Base-by-base conservation (phyloP, 139 green algal species). In the Klebsormidium nitens region DNA sequence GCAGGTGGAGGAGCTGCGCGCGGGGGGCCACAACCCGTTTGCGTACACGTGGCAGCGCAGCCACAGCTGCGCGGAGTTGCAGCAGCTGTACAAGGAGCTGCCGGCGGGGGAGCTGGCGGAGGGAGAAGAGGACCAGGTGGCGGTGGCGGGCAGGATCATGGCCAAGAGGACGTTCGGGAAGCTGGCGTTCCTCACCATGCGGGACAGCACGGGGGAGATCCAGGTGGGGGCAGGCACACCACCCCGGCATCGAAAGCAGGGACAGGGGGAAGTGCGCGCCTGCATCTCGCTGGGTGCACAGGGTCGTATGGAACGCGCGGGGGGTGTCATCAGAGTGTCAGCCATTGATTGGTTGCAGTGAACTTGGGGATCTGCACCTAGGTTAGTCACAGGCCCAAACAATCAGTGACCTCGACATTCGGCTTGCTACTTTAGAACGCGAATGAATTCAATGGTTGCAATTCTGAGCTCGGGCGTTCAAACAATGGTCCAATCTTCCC, bases 131-230 rank as follows among this genome's bases (percentile, higher is more conserved):
- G 48, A 67, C 36, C 14, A 52, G 34, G 71, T 84, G 17, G 17
- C 31, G 2, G 87, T 98, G 19, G 89, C 93, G 17, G 95, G 95
- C 3, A 85, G 95, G 23, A 66, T 99, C 0, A 90, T 95, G 79
- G 83, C 84, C 4, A 86, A 88, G 5, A 79, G 95, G 0, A 83
- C 96, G 28, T 96, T 99, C 84, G 95, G 95, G 59, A 98, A 98
- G 82, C 86, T 99, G 2, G 91, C 95, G 0, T 99, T 99, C 81
- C 72, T 95, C 19, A 88, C 71, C 2, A 56, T 99, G 28, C 46
- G 79, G 28, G 95, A 99, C 75, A 90, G 89, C 49, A 79, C 66
- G 17, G 93, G 93, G 5, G 77, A 79, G 26, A 86, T 98, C 5
- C 93, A 97, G 84, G 79, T 87, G 31, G 37, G 36, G 2, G 59